These are phyloP conservation scores for Cyclanthera cordifolia DNA, from an alignment of 306 rosid species.

Conservation along the genomic window DNA sequence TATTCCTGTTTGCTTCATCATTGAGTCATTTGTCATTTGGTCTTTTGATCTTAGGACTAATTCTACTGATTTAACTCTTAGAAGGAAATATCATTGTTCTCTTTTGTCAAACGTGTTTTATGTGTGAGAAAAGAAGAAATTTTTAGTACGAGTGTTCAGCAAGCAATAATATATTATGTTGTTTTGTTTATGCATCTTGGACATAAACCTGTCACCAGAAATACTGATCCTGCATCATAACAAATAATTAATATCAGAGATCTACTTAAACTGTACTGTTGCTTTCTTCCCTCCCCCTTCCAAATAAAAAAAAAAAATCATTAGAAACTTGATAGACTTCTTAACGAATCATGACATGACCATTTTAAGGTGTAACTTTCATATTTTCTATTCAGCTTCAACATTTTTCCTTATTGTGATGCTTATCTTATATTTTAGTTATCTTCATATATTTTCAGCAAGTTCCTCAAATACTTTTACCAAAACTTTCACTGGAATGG, in stretches of 20 bases:
- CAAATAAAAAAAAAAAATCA: no score
- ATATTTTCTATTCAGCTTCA: background rate
- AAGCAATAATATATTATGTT: background rate
- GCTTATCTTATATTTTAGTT: conserved; percentile 16
- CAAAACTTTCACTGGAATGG: conserved; percentile 84
- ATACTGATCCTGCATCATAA: background rate
- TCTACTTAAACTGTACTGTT: no score
- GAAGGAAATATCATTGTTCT: background rate
- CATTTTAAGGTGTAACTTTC: background rate
- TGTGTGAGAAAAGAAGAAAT: background rate
- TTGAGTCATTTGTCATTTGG: background rate
- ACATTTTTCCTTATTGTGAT: background rate
- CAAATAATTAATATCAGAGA: background rate
- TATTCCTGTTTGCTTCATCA: background rate
- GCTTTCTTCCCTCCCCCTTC: background rate
- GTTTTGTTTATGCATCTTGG: background rate
- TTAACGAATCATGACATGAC: background rate
- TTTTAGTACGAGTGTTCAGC: background rate
- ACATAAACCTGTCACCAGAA: background rate
- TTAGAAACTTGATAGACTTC: background rate
- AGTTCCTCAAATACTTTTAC: conserved; percentile 75
- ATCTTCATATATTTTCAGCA: conserved; percentile 41
- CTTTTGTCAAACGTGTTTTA: background rate
- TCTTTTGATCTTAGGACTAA: background rate
- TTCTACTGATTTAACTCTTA: background rate